Percentiles rank a stretch among this genome's conserved stretches.
Conservation (phyloP, 2,329 filamentous ascomycete species). For the Colletotrichum sp. region DNA sequence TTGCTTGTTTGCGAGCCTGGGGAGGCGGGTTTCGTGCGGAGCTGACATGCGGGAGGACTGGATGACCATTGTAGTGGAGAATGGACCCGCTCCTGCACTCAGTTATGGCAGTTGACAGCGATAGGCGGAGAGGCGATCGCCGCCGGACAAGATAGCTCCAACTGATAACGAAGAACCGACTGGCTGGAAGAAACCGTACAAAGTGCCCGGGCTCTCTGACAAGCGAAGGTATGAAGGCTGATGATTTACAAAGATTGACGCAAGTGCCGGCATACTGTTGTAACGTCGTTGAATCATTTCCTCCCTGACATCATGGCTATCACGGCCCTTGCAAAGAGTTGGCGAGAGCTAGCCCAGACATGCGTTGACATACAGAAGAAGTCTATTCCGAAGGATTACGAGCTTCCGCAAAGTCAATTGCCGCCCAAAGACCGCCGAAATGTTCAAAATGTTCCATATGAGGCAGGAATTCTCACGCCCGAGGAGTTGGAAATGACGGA, state of each 20-base stretch:
- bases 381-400: constrained; percentile 63
- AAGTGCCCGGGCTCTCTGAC: background rate
- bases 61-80: background rate
- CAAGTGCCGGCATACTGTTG: background rate
- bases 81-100: background rate
- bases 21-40: background rate
- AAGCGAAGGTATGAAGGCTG: background rate
- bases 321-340: background rate
- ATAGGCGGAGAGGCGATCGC: background rate
- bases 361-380: constrained; percentile 20
- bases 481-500: constrained; percentile 44
- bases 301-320: background rate
- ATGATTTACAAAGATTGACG: background rate
- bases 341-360: background rate
- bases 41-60: background rate
- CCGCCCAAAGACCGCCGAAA: constrained; percentile 59
- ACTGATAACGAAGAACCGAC: background rate
- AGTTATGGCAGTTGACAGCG: background rate
- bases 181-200: background rate
- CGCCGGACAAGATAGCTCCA: background rate
- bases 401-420: constrained; percentile 55
- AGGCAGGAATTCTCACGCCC: constrained; percentile 62
- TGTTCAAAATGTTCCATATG: constrained; percentile 58
- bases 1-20: background rate
- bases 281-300: background rate